Percentiles rank a stretch among this genome's conserved stretches.
These are phyloP conservation scores for Lentinus brumalis DNA, from an alignment of 768 basidiomycete species.

Conservation along the genomic window DNA sequence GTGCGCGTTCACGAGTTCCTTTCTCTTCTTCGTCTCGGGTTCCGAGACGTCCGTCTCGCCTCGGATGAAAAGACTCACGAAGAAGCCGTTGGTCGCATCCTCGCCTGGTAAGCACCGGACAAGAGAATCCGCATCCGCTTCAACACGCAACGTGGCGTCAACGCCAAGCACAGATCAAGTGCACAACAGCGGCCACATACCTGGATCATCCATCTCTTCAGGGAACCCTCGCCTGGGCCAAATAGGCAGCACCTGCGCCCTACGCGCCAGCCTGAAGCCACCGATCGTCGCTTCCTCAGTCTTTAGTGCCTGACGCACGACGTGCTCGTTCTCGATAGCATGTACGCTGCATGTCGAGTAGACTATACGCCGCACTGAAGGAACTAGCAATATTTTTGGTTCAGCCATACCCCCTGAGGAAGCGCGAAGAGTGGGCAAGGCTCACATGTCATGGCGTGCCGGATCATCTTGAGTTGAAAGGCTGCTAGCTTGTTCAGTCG, in stretches of 20 bases:
- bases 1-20: constrained; percentile 13
- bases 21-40: constrained; percentile 13
- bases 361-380: constrained; percentile 76
- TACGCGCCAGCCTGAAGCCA: constrained; percentile 70
- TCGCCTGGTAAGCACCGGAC: constrained; percentile 78
- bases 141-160: neutral
- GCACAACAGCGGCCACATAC: constrained; percentile 35
- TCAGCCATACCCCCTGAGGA: neutral
- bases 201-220: constrained; percentile 59
- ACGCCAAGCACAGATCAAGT: neutral
- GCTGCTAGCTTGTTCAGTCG: constrained; percentile 81
- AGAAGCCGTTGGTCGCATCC: constrained; percentile 95
- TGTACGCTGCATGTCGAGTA: constrained; percentile 99
- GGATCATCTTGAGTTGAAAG: constrained; percentile 90
- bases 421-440: neutral
- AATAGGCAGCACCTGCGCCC: constrained; percentile 65
- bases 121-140: constrained; percentile 60
- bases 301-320: constrained; percentile 72
- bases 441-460: constrained; percentile 94
- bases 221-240: constrained; percentile 83
- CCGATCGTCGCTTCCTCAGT: constrained; percentile 66
- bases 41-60: neutral
- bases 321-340: constrained; percentile 89
- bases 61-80: constrained; percentile 89
- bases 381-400: constrained; percentile 50